Percentiles rank a stretch among this genome's conserved stretches.
Evolutionary conservation across 176 grass and related monocot genomes (phyloP).

Genomic region (Oropetium thomaeum): DNA sequence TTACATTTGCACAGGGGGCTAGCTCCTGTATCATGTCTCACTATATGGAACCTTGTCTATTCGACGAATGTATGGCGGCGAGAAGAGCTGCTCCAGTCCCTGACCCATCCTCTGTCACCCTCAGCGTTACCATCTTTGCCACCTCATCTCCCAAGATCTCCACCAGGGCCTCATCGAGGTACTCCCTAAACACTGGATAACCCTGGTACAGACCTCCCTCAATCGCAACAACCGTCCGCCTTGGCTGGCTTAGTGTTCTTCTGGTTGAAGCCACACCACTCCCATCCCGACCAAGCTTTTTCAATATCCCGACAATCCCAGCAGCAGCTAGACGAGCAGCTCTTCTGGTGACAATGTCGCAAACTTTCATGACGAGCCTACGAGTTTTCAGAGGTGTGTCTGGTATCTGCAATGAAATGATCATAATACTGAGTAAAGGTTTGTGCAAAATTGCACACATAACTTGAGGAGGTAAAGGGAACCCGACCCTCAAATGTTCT

Average conservation of each 20-base stretch:
- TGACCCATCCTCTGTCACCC: conserved; percentile 65
- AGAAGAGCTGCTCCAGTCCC: conserved; percentile 73
- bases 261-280: conserved; percentile 37
- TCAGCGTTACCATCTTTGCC: conserved; percentile 53
- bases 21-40: conserved; percentile 43
- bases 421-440: neutral
- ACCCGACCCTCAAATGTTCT: conserved; percentile 60
- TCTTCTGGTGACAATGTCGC: conserved; percentile 61
- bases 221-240: conserved; percentile 58
- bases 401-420: conserved; percentile 45
- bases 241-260: conserved; percentile 36
- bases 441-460: neutral
- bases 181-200: conserved; percentile 75
- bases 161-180: conserved; percentile 64
- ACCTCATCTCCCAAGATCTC: conserved; percentile 86
- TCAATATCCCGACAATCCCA: conserved; percentile 76
- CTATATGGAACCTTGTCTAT: conserved; percentile 70
- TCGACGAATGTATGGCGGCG: conserved; percentile 61
- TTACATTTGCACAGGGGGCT: conserved; percentile 91
- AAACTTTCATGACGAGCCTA: conserved; percentile 64
- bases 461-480: neutral
- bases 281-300: conserved; percentile 85
- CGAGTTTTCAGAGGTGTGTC: conserved; percentile 63
- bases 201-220: conserved; percentile 70
- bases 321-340: conserved; percentile 77